Base-by-base conservation (phyloP, 2,329 filamentous ascomycete genomes). In the Nemania diffusa region DNA sequence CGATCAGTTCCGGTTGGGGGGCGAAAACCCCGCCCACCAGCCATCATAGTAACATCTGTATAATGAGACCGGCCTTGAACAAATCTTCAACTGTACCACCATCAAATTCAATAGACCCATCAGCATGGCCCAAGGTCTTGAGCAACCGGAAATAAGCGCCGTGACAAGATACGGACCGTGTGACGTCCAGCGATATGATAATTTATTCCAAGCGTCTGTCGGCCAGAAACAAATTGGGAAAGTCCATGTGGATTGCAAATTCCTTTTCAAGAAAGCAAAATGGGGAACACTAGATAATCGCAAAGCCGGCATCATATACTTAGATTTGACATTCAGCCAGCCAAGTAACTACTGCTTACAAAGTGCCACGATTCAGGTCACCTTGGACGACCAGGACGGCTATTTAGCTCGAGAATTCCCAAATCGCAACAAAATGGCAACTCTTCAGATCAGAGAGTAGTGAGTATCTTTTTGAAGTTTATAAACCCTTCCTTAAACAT, bases 221-320 rank as follows among this genome's bases (percentile, higher is more conserved):
- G 71, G 65, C 0, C 57, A 34, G n/a, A 65, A 50, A 3, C 57
- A 63, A 2, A 55, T 74, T 7, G 73, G 73, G 0, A 69, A 72
- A 15, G 55, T 75, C 11, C 62, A 66, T 6, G 72, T 75, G 9
- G 69, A 73, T 17, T 74, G 73, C 61, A 53, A 65, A 11, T 74
- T 76, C 42, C 62, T 72, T 13, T 74, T 75, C 42, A 64, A 65
- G 26, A 71, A 72, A 27, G 74, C 73, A 1, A 63, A 67, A 57
- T 76, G 73, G 74, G 74, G 74, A 5, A 65, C 73, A 17, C 52
- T 74, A 5, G 59, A 56, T 4, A 26, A 51, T 3, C 61, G 50
- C 2, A 37, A 71, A 9, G 74, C 67, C 1, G 74, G 73, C 9
- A 67, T 75, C 20, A 67, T 76, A 20, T 76, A 76, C 40, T 22